phyloP scores from a whole-genome alignment of 805 yeast species.

The Pichia kluyveri region DNA sequence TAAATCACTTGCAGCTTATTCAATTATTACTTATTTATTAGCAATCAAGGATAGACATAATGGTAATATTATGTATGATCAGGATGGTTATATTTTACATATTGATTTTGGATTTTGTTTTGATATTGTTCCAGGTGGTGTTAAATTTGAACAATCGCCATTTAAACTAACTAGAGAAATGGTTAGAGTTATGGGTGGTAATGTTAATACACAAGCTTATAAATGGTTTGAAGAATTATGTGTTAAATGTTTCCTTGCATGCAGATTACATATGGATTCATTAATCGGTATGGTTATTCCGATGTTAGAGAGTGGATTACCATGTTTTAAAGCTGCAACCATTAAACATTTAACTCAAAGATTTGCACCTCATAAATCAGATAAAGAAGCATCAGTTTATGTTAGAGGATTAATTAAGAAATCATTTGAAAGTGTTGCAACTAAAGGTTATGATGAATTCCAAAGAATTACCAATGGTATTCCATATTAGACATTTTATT shows the following conservation, averaged over 20 bases:
- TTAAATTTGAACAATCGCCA: conserved; percentile 95
- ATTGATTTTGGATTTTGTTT: conserved; percentile 98
- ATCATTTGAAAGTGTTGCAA: conserved; percentile 79
- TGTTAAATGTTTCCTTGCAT: conserved; percentile 82
- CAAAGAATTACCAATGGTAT: conserved; percentile 95
- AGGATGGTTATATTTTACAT: conserved; percentile 88
- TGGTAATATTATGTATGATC: conserved; percentile 96
- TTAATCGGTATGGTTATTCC: conserved; percentile 81
- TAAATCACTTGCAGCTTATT: conserved; percentile 89
- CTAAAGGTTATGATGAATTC: conserved; percentile 96
- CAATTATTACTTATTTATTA: conserved; percentile 79
- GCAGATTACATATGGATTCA: conserved; percentile 79
- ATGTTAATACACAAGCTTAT: conserved; percentile 73
- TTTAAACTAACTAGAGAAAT: conserved; percentile 93
- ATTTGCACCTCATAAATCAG: conserved; percentile 73
- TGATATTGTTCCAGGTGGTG: conserved; percentile 99
- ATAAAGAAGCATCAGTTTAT: conserved; percentile 73
- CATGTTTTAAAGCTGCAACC: conserved; percentile 88
- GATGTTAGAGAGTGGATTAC: conserved; percentile 92
- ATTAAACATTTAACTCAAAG: conserved; percentile 68
- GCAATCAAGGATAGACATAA: conserved; percentile 97
- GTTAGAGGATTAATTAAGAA: conserved; percentile 70
- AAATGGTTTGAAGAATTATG: conserved; percentile 92
- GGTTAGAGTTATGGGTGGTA: conserved; percentile 96
- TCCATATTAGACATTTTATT: conserved; percentile 50